Base-by-base conservation (phyloP, 2,329 filamentous ascomycete species). In the Colletotrichum spinosum region DNA sequence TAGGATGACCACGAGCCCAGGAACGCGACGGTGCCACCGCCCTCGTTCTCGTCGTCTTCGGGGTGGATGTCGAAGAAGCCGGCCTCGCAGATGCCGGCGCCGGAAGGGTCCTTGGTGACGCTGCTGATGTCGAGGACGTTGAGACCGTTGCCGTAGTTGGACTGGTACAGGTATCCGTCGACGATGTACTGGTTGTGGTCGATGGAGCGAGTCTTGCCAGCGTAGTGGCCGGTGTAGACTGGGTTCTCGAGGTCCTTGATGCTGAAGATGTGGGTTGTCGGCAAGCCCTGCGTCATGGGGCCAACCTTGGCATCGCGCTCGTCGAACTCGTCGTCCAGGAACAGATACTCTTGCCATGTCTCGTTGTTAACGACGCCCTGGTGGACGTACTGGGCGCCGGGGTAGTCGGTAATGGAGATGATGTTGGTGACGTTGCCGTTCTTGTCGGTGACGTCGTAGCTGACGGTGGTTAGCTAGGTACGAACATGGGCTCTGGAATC, bases 331-430 rank as follows among this genome's bases (percentile, higher is more conserved):
- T 87, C 84, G 67, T 86, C 84, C 6, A 85, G 71, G 12, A 86
- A 76, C 4, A 86, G 78, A 70, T 78, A 84, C 49, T 79, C 80
- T 45, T 81, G 75, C 56, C 73, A 80, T 39, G 78, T 72, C 1
- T 74, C 72, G 70, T 86, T 81, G 33, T 86, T 77, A 4, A 88
- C 77, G 76, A 82, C 83, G 7, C 86, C 86, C 69, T 89, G 86
- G 71, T 89, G 86, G 1, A 84, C 86, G 75, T 88, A 88, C 4
- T 81, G 75, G 8, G 84, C 84, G 46, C 86, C 86, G 25, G 83
- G 80, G 71, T 88, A 88, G 0, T 81, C 82, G 11, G 84, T 87
- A 45, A 78, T 78, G 35, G 85, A 86, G 54, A 79, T 76, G 68
- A 87, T 78, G 64, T 83, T 78, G 45, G 76, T 79, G 38, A 76